A percentile compares a stretch with the other conserved stretches of the same genome.
These are phyloP conservation scores for Yarrowia hollandica DNA, from an alignment of 805 yeast species.

Conservation along the genomic window DNA sequence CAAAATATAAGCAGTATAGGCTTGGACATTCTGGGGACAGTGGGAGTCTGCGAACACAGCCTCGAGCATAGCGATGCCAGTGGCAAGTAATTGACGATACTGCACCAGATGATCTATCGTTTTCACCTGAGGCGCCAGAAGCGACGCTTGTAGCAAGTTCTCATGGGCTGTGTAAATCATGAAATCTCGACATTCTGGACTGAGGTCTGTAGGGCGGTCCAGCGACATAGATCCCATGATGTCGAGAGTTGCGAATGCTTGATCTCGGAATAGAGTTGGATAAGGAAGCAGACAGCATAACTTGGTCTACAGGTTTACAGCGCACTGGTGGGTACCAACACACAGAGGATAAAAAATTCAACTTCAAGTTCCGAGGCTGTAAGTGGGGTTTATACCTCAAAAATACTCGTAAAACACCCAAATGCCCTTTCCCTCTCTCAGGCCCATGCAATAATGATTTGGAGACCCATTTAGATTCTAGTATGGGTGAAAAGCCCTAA, in stretches of 20 bases:
- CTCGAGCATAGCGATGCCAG: constrained; percentile 3
- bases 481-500: not conserved
- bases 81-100: constrained; percentile 11
- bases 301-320: not conserved
- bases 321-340: not conserved
- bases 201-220: constrained; percentile 1
- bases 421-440: no score
- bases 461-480: not conserved
- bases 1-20: constrained; percentile 8
- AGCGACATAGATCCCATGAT: not conserved
- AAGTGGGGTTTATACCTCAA: no score
- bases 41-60: constrained; percentile 22
- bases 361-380: no score
- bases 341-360: no score
- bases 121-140: not conserved
- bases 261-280: not conserved
- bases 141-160: not conserved
- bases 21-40: constrained; percentile 13
- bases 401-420: no score
- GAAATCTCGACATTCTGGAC: not conserved
- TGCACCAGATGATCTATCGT: not conserved
- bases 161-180: not conserved
- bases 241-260: not conserved
- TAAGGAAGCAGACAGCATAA: not conserved
- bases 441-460: not conserved